Evolutionary conservation across 2,329 filamentous ascomycete species (phyloP), one percentile per base, ranked within the genome.

Genomic region (Xylaria sp.): DNA sequence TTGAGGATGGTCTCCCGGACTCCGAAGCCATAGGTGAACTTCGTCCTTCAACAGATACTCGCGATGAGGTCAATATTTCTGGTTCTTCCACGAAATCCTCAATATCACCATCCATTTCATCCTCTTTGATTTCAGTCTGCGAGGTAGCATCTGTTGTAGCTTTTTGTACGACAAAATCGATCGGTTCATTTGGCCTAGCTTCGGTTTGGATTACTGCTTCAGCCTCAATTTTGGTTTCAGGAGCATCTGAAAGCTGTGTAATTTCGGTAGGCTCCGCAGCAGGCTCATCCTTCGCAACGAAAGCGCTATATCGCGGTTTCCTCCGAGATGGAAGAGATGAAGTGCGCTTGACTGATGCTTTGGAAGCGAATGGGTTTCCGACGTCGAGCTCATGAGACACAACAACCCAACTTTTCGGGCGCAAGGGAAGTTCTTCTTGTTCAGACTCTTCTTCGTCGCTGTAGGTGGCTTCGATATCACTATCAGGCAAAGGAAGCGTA

Each of bases 401-500:
- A 31, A 82, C 71, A 74, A 83, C 76, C 64, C 83, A 76, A 73
- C 86, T 89, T 75, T 84, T 85, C 2, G 86, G 86, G 12, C 87
- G 83, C 23, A 71, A 59, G 1, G 76, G 70, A 1, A 79, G 75
- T 1, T 81, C 79, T 1, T 80, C 79, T 4, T 80, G 78, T 9
- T 82, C 83, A 13, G 83, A 82, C 6, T 83, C 83, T 61, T 91
- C 91, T 15, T 91, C 90, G 65, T 93, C 90, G 66, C 85, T 88
- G 72, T 89, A 86, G 13, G 79, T 79, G 0, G 95, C 82, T 76
- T 97, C 93, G 57, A 89, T 86, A 43, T 88, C 84, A 28, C 84
- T 84, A 49, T 90, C 82, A 0, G 92, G 92, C 10, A 96, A 82
- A n/a, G 92, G 89, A 70, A 94, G 86, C 49, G 85, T 83, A 7